These are phyloP conservation scores for Trichoderma breve DNA, from an alignment of 2,329 filamentous ascomycete species.

Conservation along the genomic window DNA sequence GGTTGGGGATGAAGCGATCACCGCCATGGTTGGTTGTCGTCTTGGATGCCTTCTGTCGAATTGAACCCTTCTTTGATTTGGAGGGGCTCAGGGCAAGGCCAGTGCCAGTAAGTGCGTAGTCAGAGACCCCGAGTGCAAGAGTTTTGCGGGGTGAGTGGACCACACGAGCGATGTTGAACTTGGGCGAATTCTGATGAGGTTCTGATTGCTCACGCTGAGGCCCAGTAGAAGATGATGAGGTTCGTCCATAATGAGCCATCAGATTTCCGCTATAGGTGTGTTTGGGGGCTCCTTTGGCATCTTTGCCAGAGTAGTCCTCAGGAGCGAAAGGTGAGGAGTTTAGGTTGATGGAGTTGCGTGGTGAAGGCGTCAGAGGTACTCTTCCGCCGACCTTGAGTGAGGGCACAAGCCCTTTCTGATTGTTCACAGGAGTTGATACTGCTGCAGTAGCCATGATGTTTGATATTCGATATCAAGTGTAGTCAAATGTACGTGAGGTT, in stretches of 20 bases:
- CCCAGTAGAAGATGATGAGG: slow-evolving; percentile 55
- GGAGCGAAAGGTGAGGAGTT: slow-evolving; percentile 78
- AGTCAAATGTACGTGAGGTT: neutral
- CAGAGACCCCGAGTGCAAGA: slow-evolving; percentile 86
- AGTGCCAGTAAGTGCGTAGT: slow-evolving; percentile 87
- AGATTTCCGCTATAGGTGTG: slow-evolving; percentile 80
- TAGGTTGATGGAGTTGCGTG: slow-evolving; percentile 60
- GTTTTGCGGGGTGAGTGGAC: slow-evolving; percentile 75
- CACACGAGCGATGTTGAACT: slow-evolving; percentile 86
- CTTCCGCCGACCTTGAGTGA: slow-evolving; percentile 90
- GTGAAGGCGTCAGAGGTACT: slow-evolving; percentile 91
- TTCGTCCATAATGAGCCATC: slow-evolving; percentile 73
- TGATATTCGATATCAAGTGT: slow-evolving; percentile 22
- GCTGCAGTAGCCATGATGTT: slow-evolving; percentile 70
- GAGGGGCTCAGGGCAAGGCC: slow-evolving; percentile 63
- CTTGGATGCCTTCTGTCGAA: slow-evolving; percentile 64
- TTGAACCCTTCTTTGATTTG: slow-evolving; percentile 55
- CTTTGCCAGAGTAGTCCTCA: slow-evolving; percentile 54
- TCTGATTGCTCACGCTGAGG: slow-evolving; percentile 70
- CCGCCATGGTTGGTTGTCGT: slow-evolving; percentile 76
- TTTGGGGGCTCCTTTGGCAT: slow-evolving; percentile 57
- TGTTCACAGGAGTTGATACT: slow-evolving; percentile 91
- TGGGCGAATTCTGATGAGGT: slow-evolving; percentile 60
- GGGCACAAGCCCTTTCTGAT: slow-evolving; percentile 88
- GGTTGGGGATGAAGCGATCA: slow-evolving; percentile 96